Conservation (phyloP, 2,329 filamentous ascomycete genomes). For the Thielaviopsis euricoi region DNA sequence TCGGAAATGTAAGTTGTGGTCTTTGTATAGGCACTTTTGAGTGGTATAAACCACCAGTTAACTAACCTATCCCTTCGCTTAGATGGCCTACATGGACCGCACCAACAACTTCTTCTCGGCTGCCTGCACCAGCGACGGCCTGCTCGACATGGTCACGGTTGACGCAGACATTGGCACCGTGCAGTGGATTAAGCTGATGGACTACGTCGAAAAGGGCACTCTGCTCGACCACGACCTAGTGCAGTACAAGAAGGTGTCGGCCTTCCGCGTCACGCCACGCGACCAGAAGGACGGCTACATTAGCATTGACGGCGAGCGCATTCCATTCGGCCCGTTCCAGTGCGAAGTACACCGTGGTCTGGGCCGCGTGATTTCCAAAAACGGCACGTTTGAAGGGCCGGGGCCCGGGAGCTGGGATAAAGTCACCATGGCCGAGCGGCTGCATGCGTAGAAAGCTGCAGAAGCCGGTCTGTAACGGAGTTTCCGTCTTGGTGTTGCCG, state of each 20-base stretch:
- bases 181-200: slow-evolving; percentile 52
- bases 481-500: background rate
- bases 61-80: background rate
- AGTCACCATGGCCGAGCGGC: slow-evolving; percentile 18
- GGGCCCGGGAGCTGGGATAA: slow-evolving; percentile 36
- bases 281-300: slow-evolving; percentile 63
- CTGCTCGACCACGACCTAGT: slow-evolving; percentile 71
- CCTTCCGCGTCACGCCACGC: slow-evolving; percentile 68
- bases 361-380: slow-evolving; percentile 70
- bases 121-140: slow-evolving; percentile 65
- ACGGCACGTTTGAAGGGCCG: slow-evolving; percentile 51
- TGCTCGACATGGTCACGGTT: slow-evolving; percentile 70
- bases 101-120: slow-evolving; percentile 79
- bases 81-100: slow-evolving; percentile 83
- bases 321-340: slow-evolving; percentile 82
- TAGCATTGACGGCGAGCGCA: slow-evolving; percentile 79
- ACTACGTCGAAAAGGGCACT: slow-evolving; percentile 52
- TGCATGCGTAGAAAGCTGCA: slow-evolving; percentile 13
- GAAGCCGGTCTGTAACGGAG: slow-evolving; percentile 7
- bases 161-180: slow-evolving; percentile 55
- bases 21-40: background rate
- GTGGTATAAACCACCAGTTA: too few relatives aligned
- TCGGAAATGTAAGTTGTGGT: slow-evolving; percentile 52
- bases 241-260: slow-evolving; percentile 69
- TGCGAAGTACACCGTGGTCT: slow-evolving; percentile 72